These are phyloP conservation scores for Neospora caninum DNA, from an alignment of 169 alveolate species.

Conservation along the genomic window DNA sequence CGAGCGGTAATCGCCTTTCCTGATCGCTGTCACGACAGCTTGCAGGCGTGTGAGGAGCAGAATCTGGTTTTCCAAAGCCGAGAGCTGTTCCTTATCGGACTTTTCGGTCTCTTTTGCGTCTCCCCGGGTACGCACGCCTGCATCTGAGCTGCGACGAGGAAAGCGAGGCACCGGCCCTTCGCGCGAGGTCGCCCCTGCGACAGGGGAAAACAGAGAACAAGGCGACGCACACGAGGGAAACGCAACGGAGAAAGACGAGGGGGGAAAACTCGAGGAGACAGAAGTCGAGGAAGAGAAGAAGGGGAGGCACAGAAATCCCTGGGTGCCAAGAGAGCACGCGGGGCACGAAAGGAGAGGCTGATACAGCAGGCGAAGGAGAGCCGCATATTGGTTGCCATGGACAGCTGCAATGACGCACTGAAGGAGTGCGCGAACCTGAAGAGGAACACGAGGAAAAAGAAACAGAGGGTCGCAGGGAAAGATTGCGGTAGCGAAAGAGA, in stretches of 20 bases:
- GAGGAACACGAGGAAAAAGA: background rate
- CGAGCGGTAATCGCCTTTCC: background rate
- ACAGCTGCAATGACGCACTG: conserved; percentile 5
- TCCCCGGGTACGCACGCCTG: background rate
- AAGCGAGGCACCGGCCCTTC: background rate
- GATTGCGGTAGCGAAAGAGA: no score
- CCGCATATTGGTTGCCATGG: background rate
- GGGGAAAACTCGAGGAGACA: background rate
- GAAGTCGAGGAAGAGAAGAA: conserved; percentile 2
- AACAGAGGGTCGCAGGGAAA: background rate
- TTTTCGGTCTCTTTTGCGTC: background rate
- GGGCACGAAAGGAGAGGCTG: background rate
- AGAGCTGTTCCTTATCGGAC: background rate
- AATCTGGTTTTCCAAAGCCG: background rate
- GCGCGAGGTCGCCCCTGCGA: no score
- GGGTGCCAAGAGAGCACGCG: background rate
- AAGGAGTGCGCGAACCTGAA: background rate
- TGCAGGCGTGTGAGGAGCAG: background rate
- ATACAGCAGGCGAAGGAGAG: conserved; percentile 11
- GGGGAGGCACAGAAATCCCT: background rate
- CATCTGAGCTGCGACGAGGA: background rate
- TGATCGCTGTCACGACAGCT: background rate
- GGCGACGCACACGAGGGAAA: background rate
- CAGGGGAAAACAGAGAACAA: background rate
- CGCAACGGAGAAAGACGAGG: no score